Evolutionary conservation across 148 eudicot genomes (phyloP).

Genomic region (Rhododendron mucronatum): DNA sequence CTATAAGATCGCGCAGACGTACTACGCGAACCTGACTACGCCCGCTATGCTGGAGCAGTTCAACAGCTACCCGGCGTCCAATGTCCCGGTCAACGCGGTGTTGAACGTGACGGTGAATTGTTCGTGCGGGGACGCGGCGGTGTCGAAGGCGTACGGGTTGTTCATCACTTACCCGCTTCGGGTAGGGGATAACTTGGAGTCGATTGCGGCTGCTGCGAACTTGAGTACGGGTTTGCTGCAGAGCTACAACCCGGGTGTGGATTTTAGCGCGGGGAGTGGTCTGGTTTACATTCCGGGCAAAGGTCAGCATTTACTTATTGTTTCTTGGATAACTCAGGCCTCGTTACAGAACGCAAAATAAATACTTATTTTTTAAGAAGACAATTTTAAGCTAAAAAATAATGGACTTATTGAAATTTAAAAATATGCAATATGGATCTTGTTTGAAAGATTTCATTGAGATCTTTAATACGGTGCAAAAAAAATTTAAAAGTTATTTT

Average conservation of each 20-base stretch:
- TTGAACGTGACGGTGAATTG: slow-evolving; percentile 66
- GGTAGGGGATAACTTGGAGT: slow-evolving; percentile 34
- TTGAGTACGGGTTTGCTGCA: slow-evolving; percentile 38
- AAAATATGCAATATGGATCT: too few species aligned
- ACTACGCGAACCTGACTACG: slow-evolving; percentile 55
- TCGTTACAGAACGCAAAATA: too few species aligned
- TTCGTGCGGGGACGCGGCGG: slow-evolving; percentile 57
- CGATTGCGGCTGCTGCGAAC: slow-evolving; percentile 25
- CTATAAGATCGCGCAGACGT: slow-evolving; percentile 20
- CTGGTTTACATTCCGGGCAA: slow-evolving; percentile 60
- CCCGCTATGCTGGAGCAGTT: slow-evolving; percentile 30
- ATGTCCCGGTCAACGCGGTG: slow-evolving; percentile 22
- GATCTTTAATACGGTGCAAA: too few species aligned
- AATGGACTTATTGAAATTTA: too few species aligned
- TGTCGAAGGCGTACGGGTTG: slow-evolving; percentile 59
- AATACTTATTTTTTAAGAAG: too few species aligned
- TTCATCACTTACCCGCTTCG: slow-evolving; percentile 68
- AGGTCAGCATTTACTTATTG: slow-evolving; percentile 32
- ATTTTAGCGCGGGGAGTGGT: slow-evolving; percentile 50
- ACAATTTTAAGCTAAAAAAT: too few species aligned
- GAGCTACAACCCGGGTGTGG: slow-evolving; percentile 46
- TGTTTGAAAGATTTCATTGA: too few species aligned
- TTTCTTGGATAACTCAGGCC: too few species aligned
- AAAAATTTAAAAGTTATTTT: too few species aligned
- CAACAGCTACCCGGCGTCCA: slow-evolving; percentile 34